phyloP scores from a whole-genome alignment of 352 stramenopile species.

The Lagenidium giganteum region DNA sequence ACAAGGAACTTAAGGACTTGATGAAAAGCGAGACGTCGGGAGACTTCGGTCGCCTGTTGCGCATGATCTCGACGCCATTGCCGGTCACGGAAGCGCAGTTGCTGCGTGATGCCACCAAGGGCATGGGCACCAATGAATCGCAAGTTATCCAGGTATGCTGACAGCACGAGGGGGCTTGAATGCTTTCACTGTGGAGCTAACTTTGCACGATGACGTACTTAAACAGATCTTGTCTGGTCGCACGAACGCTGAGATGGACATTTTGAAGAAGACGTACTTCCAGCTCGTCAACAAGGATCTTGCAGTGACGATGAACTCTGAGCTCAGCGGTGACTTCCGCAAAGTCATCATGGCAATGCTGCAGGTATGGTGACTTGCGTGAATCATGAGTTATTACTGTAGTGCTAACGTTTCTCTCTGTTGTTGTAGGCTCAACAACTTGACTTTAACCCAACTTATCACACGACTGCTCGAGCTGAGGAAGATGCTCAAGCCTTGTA shows the following conservation, averaged over 20 bases:
- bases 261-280: conserved; percentile 53
- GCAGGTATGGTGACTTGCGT: conserved; percentile 12
- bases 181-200: too few relatives aligned
- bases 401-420: background rate
- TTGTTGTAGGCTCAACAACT: conserved; percentile 38
- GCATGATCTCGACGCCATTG: conserved; percentile 56
- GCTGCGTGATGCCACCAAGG: conserved; percentile 51
- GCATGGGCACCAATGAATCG: conserved; percentile 59
- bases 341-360: conserved; percentile 48
- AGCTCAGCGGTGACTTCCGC: conserved; percentile 42
- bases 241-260: conserved; percentile 39
- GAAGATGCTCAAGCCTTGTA: conserved; percentile 11
- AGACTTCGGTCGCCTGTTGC: conserved; percentile 50
- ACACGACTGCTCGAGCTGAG: conserved; percentile 8
- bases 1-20: conserved; percentile 33
- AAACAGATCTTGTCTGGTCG: conserved; percentile 54
- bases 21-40: conserved; percentile 60
- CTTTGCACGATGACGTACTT: too few relatives aligned
- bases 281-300: conserved; percentile 52
- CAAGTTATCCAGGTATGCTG: too few relatives aligned
- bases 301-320: conserved; percentile 31
- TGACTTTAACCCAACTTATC: conserved; percentile 28
- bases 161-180: too few relatives aligned
- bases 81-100: conserved; percentile 55
- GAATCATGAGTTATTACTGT: background rate